Evolutionary conservation across 163 green algal genomes (phyloP).

Genomic region (Chloromonas sp.): DNA sequence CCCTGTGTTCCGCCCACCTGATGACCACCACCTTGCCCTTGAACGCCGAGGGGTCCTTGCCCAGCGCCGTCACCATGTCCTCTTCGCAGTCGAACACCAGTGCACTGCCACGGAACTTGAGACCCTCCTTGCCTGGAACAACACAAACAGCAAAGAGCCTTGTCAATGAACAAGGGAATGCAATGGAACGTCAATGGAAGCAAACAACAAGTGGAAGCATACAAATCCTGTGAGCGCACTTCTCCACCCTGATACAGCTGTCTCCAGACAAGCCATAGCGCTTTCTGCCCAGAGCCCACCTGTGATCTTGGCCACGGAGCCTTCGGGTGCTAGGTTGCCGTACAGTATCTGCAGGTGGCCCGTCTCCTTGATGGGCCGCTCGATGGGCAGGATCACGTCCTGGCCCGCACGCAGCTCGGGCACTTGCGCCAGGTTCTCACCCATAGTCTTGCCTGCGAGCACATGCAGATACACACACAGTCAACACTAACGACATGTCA

Average conservation of each 20-base stretch:
- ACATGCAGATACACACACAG: neutral
- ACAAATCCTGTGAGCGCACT: too few relatives aligned
- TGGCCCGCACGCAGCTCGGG: slow-evolving; percentile 78
- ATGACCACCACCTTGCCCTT: slow-evolving; percentile 92
- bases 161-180: too few relatives aligned
- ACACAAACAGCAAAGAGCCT: neutral
- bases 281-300: slow-evolving; percentile 25
- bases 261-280: too few relatives aligned
- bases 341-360: slow-evolving; percentile 83
- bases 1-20: slow-evolving; percentile 26
- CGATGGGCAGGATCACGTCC: slow-evolving; percentile 83
- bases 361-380: slow-evolving; percentile 87
- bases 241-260: too few relatives aligned
- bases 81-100: slow-evolving; percentile 86
- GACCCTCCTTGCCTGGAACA: slow-evolving; percentile 80
- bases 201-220: too few relatives aligned
- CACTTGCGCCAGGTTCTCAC: slow-evolving; percentile 84
- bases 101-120: slow-evolving; percentile 77
- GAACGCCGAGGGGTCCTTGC: slow-evolving; percentile 67
- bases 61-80: slow-evolving; percentile 88
- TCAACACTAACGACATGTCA: too few relatives aligned
- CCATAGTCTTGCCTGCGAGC: slow-evolving; percentile 85
- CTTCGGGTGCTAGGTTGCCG: slow-evolving; percentile 92
- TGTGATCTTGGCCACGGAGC: slow-evolving; percentile 97
- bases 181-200: too few relatives aligned